phyloP scores from a whole-genome alignment of 108 stramenopile genomes.

The Nitzschia sp. region DNA sequence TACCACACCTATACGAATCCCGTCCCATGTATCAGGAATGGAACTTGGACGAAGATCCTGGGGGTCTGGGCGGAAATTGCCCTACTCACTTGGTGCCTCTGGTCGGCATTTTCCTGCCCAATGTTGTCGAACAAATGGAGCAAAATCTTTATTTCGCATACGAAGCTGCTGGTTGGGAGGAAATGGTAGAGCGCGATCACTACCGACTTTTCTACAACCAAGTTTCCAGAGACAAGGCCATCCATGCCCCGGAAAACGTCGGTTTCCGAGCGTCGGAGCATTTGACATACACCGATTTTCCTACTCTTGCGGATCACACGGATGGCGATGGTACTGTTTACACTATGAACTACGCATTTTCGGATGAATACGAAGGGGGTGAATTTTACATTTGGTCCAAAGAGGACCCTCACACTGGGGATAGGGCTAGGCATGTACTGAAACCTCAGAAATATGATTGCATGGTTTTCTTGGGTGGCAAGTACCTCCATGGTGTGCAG shows the following conservation, averaged over 20 bases:
- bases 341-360: slow-evolving; percentile 45
- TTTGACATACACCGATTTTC: slow-evolving; percentile 40
- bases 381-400: slow-evolving; percentile 29
- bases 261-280: slow-evolving; percentile 43
- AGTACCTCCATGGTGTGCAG: slow-evolving; percentile 36
- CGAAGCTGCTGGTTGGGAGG: slow-evolving; percentile 34
- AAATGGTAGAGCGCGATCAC: slow-evolving; percentile 2
- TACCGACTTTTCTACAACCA: not conserved
- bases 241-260: slow-evolving; percentile 32
- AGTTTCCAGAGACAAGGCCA: not conserved
- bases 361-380: slow-evolving; percentile 38
- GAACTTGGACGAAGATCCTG: slow-evolving; percentile 34
- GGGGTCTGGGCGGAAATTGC: slow-evolving; percentile 41
- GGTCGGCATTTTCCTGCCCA: slow-evolving; percentile 28
- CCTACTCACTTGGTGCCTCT: slow-evolving; percentile 34
- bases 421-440: slow-evolving; percentile 7
- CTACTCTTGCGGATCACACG: slow-evolving; percentile 27
- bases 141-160: slow-evolving; percentile 35
- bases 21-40: slow-evolving; percentile 41
- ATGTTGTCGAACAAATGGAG: slow-evolving; percentile 27
- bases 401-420: slow-evolving; percentile 12
- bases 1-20: slow-evolving; percentile 38
- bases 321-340: slow-evolving; percentile 36
- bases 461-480: slow-evolving; percentile 40
- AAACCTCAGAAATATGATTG: slow-evolving; percentile 37